phyloP scores from a whole-genome alignment of 2,329 filamentous ascomycete species.

The Fusarium piperis region DNA sequence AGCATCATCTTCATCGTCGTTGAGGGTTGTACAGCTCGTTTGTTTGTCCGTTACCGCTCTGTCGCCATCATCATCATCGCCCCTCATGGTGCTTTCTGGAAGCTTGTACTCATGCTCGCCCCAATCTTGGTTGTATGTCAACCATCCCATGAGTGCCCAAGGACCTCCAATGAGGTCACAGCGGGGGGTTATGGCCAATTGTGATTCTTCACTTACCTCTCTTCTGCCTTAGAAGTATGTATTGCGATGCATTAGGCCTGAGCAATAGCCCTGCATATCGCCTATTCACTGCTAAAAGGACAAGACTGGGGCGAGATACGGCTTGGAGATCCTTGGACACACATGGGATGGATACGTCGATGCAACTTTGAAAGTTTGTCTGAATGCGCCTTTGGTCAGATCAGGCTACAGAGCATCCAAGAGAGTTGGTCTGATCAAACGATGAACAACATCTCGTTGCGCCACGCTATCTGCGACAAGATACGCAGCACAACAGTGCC shows the following conservation, averaged over 20 bases:
- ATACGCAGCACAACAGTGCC: neutral
- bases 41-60: conserved; percentile 3
- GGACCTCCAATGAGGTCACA: too few species aligned
- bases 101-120: neutral
- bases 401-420: neutral
- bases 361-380: neutral
- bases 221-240: too few species aligned
- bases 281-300: too few species aligned
- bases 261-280: too few species aligned
- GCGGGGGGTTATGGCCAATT: too few species aligned
- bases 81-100: neutral
- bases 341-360: neutral
- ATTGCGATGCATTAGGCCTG: too few species aligned
- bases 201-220: too few species aligned
- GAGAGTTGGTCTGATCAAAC: neutral
- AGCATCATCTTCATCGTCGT: conserved; percentile 8
- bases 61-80: neutral
- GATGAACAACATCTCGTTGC: neutral
- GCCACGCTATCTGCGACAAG: neutral
- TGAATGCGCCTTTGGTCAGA: neutral
- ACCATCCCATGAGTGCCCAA: too few species aligned
- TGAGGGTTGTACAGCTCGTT: conserved; percentile 8
- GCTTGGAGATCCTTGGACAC: too few species aligned
- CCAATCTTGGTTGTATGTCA: neutral
- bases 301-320: too few species aligned